Evolutionary conservation across 208 protist species (phyloP).

Genomic region (Naegleria lovaniensis): DNA sequence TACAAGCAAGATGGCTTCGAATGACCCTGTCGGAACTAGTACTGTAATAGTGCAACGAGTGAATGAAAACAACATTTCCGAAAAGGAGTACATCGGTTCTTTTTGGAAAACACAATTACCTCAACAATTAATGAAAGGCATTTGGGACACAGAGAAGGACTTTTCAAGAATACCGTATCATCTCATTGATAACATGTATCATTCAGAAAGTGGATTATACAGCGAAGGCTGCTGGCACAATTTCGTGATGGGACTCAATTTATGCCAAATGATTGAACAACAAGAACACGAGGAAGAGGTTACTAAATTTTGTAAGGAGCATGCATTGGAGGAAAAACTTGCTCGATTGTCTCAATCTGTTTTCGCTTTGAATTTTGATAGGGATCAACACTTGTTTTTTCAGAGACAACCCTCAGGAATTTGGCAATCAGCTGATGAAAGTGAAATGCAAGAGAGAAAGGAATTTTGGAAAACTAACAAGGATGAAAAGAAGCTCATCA

Average conservation of each 20-base stretch:
- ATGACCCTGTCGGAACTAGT: too few species aligned
- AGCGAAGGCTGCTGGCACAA: constrained; percentile 3
- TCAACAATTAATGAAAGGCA: not conserved
- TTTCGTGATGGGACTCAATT: not conserved
- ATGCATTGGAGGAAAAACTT: not conserved
- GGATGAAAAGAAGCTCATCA: not conserved
- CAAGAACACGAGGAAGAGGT: not conserved
- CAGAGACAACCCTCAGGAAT: not conserved
- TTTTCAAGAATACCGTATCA: not conserved
- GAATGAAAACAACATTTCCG: too few species aligned
- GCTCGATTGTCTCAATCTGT: not conserved
- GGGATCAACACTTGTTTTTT: not conserved
- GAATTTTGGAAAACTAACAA: not conserved
- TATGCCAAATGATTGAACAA: not conserved
- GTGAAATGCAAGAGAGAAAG: not conserved
- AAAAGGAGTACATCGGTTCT: too few species aligned
- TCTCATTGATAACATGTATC: not conserved
- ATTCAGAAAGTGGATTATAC: not conserved
- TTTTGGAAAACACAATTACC: too few species aligned
- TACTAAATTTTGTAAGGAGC: not conserved
- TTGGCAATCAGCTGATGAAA: not conserved
- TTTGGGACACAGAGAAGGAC: not conserved
- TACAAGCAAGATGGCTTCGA: too few species aligned
- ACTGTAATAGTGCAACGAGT: too few species aligned
- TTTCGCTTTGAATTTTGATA: not conserved